These are phyloP conservation scores for Calocybe gangraenosa DNA, from an alignment of 768 basidiomycete genomes.

Conservation along the genomic window DNA sequence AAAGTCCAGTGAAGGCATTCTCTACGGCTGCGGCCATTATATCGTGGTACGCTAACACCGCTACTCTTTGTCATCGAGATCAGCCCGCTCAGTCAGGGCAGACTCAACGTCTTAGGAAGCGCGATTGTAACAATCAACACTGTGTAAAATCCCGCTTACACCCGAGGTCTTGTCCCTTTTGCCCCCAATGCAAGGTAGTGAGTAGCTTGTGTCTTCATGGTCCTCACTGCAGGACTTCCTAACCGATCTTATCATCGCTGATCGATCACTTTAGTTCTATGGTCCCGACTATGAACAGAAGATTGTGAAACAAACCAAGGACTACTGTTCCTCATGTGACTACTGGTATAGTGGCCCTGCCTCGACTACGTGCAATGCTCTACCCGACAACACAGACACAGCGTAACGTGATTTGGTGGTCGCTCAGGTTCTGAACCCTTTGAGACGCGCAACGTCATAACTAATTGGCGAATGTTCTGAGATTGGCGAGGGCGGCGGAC, in stretches of 20 bases:
- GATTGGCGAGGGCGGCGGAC: no score
- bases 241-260: conserved; percentile 9
- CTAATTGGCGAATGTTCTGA: no score
- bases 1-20: conserved; percentile 61
- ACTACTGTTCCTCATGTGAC: conserved; percentile 55
- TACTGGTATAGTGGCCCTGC: conserved; percentile 54
- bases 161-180: conserved; percentile 30
- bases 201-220: no score
- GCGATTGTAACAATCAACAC: conserved; percentile 49
- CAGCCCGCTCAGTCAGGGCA: conserved; percentile 21
- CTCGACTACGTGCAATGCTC: conserved; percentile 29
- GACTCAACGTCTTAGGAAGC: conserved; percentile 47
- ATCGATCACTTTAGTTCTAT: conserved; percentile 45
- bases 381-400: no score
- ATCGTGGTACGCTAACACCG: conserved; percentile 45
- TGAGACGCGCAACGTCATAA: no score
- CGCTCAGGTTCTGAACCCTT: no score
- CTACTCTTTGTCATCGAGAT: conserved; percentile 7
- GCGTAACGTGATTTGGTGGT: no score
- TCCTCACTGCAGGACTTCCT: no score
- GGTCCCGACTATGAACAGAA: conserved; percentile 69
- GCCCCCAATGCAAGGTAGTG: conserved; percentile 42
- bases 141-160: conserved; percentile 34
- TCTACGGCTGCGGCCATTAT: conserved; percentile 80
- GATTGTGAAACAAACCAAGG: conserved; percentile 44